Conservation (phyloP, 257 asterid species). For the Solanum bulbocastanum region DNA sequence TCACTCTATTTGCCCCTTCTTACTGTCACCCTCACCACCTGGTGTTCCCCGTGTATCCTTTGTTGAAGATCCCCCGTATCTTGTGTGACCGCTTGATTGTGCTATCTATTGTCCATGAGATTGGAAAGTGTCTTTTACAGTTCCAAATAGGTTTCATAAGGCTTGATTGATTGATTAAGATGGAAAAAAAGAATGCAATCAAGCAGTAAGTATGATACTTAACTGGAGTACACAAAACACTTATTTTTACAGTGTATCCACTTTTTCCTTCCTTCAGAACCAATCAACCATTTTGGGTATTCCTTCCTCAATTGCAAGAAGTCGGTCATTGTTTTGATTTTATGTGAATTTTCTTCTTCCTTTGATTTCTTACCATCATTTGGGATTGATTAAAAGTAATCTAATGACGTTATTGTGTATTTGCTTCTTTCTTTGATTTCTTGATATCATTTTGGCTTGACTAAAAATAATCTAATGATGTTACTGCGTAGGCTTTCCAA, state of each 20-base stretch:
- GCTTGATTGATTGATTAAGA: not conserved
- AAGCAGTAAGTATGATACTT: not conserved
- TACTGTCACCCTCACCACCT: not conserved
- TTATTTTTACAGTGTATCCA: not conserved
- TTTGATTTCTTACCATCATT: not conserved
- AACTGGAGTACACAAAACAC: not conserved
- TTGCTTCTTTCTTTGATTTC: not conserved
- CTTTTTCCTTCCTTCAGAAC: not conserved
- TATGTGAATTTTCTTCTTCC: not conserved
- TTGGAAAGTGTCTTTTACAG: not conserved
- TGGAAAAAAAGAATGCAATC: not conserved
- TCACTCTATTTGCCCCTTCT: not conserved
- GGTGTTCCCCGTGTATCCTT: no score
- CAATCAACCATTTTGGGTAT: not conserved
- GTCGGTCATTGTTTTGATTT: not conserved
- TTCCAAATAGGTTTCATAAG: not conserved
- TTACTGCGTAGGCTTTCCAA: conserved; percentile 33
- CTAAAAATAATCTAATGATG: not conserved
- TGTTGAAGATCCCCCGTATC: no score
- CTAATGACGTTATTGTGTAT: not conserved
- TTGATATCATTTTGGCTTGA: not conserved
- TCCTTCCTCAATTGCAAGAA: not conserved
- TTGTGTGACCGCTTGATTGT: not conserved
- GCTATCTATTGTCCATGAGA: not conserved
- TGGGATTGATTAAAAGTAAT: not conserved